Conservation (phyloP, 306 rosid genomes). For the Calophaca sinica region DNA sequence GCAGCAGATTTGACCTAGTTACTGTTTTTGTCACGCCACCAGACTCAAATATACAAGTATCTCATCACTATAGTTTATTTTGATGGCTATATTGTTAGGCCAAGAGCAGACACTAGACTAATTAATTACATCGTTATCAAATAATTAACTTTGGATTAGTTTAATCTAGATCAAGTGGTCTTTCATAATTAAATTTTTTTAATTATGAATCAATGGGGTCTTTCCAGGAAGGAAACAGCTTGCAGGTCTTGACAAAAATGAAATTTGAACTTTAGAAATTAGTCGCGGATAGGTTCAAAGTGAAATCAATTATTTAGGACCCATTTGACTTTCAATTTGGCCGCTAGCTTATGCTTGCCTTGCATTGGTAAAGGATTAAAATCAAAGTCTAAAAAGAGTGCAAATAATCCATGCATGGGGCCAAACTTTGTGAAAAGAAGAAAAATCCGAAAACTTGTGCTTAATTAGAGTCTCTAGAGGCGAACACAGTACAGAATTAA, state of each 20-base stretch:
- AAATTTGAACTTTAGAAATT: background rate
- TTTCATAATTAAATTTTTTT: constrained; percentile 1
- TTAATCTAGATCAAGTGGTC: constrained; percentile 21
- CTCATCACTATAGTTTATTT: constrained; percentile 13
- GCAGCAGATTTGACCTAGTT: constrained; percentile 35
- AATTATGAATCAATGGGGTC: constrained; percentile 13
- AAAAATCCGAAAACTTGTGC: constrained; percentile 3
- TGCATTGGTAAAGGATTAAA: background rate
- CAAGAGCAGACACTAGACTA: constrained; percentile 35
- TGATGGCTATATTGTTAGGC: constrained; percentile 28
- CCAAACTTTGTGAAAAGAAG: background rate
- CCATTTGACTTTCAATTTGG: constrained; percentile 49
- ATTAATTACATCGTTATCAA: constrained; percentile 9
- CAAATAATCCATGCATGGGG: constrained; percentile 8
- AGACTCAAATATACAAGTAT: constrained; percentile 26
- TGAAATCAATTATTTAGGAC: constrained; percentile 43
- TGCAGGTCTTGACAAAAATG: constrained; percentile 16
- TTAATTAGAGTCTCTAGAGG: no score
- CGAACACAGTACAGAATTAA: no score
- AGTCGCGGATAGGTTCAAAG: constrained; percentile 22
- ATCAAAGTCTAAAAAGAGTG: constrained; percentile 3
- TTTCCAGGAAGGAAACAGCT: constrained; percentile 40
- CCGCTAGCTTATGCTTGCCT: constrained; percentile 8
- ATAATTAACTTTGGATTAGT: background rate
- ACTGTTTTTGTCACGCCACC: background rate